Conservation (phyloP, 2,329 filamentous ascomycete genomes). For the Amauroascus verrucosus region DNA sequence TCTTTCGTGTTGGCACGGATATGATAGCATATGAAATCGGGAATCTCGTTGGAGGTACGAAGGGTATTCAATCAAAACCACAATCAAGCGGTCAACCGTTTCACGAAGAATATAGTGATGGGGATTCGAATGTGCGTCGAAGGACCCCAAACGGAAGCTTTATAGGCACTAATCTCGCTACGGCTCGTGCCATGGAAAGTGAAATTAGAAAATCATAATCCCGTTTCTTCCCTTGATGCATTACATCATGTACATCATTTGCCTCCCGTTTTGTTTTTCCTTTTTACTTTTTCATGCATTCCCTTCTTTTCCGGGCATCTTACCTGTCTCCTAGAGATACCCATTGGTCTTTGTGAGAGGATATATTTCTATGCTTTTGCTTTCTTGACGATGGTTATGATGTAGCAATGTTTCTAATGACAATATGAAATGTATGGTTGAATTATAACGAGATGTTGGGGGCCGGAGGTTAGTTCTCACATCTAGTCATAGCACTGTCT, state of each 20-base stretch:
- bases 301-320: too few relatives aligned
- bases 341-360: not conserved
- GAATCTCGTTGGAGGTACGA: not conserved
- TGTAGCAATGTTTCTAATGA: constrained; percentile 6
- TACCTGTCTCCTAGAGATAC: not conserved
- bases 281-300: not conserved
- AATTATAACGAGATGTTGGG: too few relatives aligned
- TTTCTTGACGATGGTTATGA: not conserved
- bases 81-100: not conserved
- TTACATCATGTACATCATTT: not conserved
- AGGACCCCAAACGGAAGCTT: constrained; percentile 14
- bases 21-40: constrained; percentile 59
- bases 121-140: constrained; percentile 8
- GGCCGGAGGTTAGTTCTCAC: not conserved
- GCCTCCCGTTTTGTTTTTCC: not conserved
- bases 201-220: not conserved
- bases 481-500: too few relatives aligned
- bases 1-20: constrained; percentile 71
- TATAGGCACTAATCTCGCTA: constrained; percentile 1
- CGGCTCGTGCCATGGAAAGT: constrained; percentile 5
- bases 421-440: not conserved
- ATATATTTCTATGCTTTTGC: not conserved
- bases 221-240: not conserved
- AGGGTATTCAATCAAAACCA: not conserved
- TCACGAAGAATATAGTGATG: not conserved